Percentiles rank a stretch among this genome's conserved stretches.
phyloP scores from a whole-genome alignment of 2,329 filamentous ascomycete genomes.

The Pyricularia pennisetigena region DNA sequence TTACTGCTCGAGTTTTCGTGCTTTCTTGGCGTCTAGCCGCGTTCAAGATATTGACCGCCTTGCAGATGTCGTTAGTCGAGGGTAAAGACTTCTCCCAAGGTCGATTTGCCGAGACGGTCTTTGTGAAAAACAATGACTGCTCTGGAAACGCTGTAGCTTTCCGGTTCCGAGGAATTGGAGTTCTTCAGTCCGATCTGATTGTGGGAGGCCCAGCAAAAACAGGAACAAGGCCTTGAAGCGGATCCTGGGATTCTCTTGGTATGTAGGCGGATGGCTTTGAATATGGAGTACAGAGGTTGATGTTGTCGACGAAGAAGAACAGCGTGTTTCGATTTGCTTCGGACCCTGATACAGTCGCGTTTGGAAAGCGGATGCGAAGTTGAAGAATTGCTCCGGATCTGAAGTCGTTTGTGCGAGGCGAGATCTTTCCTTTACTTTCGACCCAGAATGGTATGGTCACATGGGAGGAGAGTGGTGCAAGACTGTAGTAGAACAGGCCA shows the following conservation, averaged over 20 bases:
- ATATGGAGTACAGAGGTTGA: not conserved
- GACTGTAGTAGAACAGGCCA: constrained; percentile 1
- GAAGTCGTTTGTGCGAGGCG: not conserved
- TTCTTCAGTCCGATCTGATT: no score
- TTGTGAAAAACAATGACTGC: not conserved
- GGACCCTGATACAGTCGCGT: not conserved
- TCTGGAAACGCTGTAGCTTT: not conserved
- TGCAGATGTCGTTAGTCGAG: not conserved
- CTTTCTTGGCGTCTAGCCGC: not conserved
- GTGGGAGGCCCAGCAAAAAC: not conserved
- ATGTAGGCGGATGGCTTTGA: not conserved
- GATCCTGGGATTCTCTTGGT: not conserved
- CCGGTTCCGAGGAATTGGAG: not conserved
- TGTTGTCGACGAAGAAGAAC: not conserved
- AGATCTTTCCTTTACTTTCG: not conserved
- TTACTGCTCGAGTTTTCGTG: not conserved
- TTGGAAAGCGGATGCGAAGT: not conserved
- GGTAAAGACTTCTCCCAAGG: not conserved
- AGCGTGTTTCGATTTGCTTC: not conserved
- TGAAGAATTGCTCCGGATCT: not conserved
- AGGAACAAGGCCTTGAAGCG: not conserved
- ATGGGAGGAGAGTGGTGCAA: constrained; percentile 5
- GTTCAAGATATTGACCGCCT: not conserved
- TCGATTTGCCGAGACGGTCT: not conserved
- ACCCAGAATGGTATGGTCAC: not conserved